Percentiles rank a stretch among this genome's conserved stretches.
Conservation (phyloP, 2,329 filamentous ascomycete species). For the Grosmannia clavigera region DNA sequence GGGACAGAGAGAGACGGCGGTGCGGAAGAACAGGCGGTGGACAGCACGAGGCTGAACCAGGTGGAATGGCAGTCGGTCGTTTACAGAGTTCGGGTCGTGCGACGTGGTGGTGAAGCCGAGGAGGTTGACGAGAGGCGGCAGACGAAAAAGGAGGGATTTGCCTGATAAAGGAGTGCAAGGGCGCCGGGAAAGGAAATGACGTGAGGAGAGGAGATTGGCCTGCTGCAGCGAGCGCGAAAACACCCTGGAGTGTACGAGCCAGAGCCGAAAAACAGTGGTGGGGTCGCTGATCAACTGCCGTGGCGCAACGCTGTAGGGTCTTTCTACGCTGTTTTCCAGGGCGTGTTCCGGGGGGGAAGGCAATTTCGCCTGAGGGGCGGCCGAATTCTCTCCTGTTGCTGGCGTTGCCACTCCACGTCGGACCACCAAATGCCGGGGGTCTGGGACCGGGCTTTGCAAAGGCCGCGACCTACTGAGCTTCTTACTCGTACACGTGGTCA, state of each 20-base stretch:
- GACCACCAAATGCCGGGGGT: slow-evolving; percentile 4
- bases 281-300: neutral
- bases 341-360: no score
- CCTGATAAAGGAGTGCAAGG: neutral
- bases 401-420: slow-evolving; percentile 5
- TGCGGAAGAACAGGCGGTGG: neutral
- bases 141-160: neutral
- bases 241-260: neutral
- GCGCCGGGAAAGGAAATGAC: neutral
- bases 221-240: neutral
- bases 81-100: slow-evolving; percentile 8
- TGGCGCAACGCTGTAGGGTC: neutral
- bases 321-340: neutral
- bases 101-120: slow-evolving; percentile 2
- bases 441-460: neutral
- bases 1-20: neutral
- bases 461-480: no score
- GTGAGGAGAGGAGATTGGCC: neutral
- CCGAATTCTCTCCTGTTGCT: slow-evolving; percentile 3
- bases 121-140: neutral
- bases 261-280: neutral
- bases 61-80: slow-evolving; percentile 11
- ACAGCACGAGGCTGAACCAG: neutral
- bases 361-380: slow-evolving; percentile 1
- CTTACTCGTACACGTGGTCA: neutral